Base-by-base conservation (phyloP, 164 flowering plant genomes). In the Tinospora cordifolia region DNA sequence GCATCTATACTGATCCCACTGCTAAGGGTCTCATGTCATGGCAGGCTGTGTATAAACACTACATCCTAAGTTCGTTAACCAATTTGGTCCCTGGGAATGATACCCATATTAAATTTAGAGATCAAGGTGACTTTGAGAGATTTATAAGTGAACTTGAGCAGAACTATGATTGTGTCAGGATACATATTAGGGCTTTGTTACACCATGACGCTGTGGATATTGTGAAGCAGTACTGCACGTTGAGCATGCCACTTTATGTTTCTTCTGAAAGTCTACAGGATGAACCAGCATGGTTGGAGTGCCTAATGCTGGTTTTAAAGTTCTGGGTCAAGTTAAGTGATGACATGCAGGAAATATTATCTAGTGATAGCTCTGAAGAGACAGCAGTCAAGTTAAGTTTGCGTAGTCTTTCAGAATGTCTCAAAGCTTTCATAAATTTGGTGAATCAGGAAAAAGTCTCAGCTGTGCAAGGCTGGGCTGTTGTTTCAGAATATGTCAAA, bases 21-120 rank as follows among this genome's bases (percentile, higher is more conserved):
- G 79, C 86, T 24, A 72, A 78, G 71, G 87, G 81, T 81, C 81
- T 92, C 66, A 78, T 89, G 13, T 77, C 88, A 49, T 81, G 85
- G 84, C 86, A 85, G 40, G 87, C 80, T 84, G 91, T 94, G 26
- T 87, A 92, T 76, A 86, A 81, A 62, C 81, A 85, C 67, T 76
- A 88, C 70, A 74, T 90, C 44, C 44, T 82, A 72, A 80, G 79
- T 75, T 75, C 80, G 72, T 74, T 89, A 78, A 67, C 69, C 25
- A 63, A 71, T 70, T 74, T 89, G 72, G 90, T 87, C 71, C 63
- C 66, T 75, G 82, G 68, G 70, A 79, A 77, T 21, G 1, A 21
- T 14, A 21, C 58, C 1, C 58, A 10, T 51, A 19, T 19, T 51
- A 51, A 51, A 51, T 13, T 51, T 51, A 21, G 19, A 51, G 81